These are phyloP conservation scores for Hemisphaericaspora lyxosophila DNA, from an alignment of 1,139 yeast species.

Conservation along the genomic window DNA sequence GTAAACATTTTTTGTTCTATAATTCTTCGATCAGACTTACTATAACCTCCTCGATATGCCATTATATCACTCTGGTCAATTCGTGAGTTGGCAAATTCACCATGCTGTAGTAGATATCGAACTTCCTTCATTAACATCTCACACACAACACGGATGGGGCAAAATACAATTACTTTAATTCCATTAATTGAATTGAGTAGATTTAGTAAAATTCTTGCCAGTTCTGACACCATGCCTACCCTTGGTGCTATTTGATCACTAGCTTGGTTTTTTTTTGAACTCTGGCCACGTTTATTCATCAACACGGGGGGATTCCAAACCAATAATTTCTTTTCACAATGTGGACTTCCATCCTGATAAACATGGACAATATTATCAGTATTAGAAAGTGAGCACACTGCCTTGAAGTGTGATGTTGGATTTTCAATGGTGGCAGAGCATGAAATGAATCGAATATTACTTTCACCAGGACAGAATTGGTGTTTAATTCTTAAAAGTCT, in stretches of 20 bases:
- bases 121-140: conserved; percentile 86
- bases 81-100: conserved; percentile 33
- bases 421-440: conserved; percentile 90
- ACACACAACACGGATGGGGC: conserved; percentile 82
- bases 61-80: conserved; percentile 62
- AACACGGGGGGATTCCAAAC: conserved; percentile 82
- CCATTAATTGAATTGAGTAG: conserved; percentile 54
- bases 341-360: conserved; percentile 82
- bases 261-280: conserved; percentile 14
- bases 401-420: conserved; percentile 69
- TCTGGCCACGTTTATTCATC: conserved; percentile 57
- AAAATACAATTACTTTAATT: conserved; percentile 78
- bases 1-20: conserved; percentile 89
- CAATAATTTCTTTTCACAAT: conserved; percentile 69
- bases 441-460: conserved; percentile 61
- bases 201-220: conserved; percentile 69
- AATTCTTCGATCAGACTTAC: conserved; percentile 76
- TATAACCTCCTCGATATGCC: conserved; percentile 95
- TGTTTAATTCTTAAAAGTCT: conserved; percentile 43
- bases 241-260: conserved; percentile 41
- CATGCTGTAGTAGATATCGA: conserved; percentile 41
- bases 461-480: conserved; percentile 10
- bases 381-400: conserved; percentile 64
- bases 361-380: conserved; percentile 50
- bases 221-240: conserved; percentile 70